A percentile compares a stretch with the other conserved stretches of the same genome.
These are phyloP conservation scores for Kappamyces sp. DNA, from an alignment of 192 early-diverging fungal species.

Conservation along the genomic window DNA sequence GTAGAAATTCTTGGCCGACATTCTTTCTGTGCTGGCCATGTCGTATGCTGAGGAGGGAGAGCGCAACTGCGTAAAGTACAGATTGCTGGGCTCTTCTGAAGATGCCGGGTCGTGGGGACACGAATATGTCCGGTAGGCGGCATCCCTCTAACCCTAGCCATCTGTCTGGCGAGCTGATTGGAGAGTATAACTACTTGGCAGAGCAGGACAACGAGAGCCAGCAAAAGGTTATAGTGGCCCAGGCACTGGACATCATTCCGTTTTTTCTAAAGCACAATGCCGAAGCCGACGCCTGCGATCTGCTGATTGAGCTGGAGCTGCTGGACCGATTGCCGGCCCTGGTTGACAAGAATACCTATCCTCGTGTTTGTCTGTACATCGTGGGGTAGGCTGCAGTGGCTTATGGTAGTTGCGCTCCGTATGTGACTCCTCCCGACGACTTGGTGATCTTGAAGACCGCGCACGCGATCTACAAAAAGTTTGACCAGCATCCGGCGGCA, in stretches of 20 bases:
- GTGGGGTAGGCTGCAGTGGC: conserved; percentile 49
- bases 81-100: conserved; percentile 71
- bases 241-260: conserved; percentile 82
- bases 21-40: conserved; percentile 95
- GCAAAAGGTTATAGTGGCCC: conserved; percentile 61
- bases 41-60: conserved; percentile 84
- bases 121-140: conserved; percentile 84
- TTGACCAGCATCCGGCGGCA: conserved; percentile 75
- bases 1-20: conserved; percentile 82
- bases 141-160: conserved; percentile 47
- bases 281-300: conserved; percentile 96
- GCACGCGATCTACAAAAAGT: conserved; percentile 82
- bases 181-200: conserved; percentile 64
- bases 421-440: conserved; percentile 89
- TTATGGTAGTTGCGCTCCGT: conserved; percentile 73
- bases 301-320: conserved; percentile 83
- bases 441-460: conserved; percentile 75
- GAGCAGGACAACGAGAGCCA: conserved; percentile 50
- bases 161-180: conserved; percentile 82
- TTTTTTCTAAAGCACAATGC: conserved; percentile 97
- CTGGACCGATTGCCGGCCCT: conserved; percentile 73
- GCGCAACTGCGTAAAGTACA: conserved; percentile 79
- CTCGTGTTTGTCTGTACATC: conserved; percentile 94
- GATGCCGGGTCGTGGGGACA: conserved; percentile 93
- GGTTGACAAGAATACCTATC: conserved; percentile 89